phyloP scores from a whole-genome alignment of 495 filamentous ascomycete genomes.

The Viridothelium virens region DNA sequence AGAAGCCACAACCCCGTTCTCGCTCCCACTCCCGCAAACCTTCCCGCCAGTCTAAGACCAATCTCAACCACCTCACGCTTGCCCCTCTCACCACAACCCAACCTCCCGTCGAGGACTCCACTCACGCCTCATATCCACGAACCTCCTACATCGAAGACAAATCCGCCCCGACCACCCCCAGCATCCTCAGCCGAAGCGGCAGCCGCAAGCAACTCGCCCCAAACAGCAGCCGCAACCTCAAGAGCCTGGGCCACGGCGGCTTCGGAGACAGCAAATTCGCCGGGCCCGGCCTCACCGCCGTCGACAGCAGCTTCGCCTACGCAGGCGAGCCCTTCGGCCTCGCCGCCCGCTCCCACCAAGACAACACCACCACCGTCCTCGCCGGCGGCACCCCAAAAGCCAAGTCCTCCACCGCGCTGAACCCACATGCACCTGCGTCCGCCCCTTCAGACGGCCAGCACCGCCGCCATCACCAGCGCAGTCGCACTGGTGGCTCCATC shows the following conservation, averaged over 20 bases:
- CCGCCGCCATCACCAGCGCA: slow-evolving; percentile 6
- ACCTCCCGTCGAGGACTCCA: slow-evolving; percentile 15
- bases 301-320: slow-evolving; percentile 22
- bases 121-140: slow-evolving; percentile 16
- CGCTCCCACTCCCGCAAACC: slow-evolving; percentile 21
- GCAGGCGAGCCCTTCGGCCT: background rate
- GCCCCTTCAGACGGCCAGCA: slow-evolving; percentile 8
- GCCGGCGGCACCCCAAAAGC: slow-evolving; percentile 27
- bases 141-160: slow-evolving; percentile 36
- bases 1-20: slow-evolving; percentile 13
- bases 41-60: slow-evolving; percentile 34
- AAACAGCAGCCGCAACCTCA: slow-evolving; percentile 9
- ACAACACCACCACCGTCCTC: background rate
- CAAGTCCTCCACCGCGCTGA: slow-evolving; percentile 31
- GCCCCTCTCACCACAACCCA: slow-evolving; percentile 30
- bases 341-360: background rate
- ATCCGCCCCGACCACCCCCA: slow-evolving; percentile 36
- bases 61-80: slow-evolving; percentile 37
- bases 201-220: slow-evolving; percentile 26
- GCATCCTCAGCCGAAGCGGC: slow-evolving; percentile 36
- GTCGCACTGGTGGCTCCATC: slow-evolving; percentile 18
- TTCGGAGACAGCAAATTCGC: slow-evolving; percentile 21
- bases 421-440: slow-evolving; percentile 1
- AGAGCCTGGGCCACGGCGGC: slow-evolving; percentile 8
- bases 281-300: slow-evolving; percentile 24